Evolutionary conservation across 306 rosid genomes (phyloP), one percentile per base, ranked within the genome.

Genomic region (Gillenia trifoliata): DNA sequence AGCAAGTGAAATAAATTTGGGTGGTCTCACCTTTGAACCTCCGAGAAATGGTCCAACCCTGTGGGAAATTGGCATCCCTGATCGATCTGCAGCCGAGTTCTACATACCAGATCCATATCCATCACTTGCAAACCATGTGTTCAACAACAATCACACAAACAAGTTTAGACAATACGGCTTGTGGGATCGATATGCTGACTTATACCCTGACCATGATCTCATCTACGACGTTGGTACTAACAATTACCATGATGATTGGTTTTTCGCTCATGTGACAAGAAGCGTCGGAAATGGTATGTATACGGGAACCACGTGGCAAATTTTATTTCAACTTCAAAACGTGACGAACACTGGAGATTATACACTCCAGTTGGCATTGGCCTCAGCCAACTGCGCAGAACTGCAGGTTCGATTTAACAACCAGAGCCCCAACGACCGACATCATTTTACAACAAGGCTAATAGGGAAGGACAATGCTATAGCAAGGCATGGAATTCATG

Each of bases 51-150:
- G 96, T 4, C 85, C 92, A 0, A 91, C 93, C 15, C 68, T 91
- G 0, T 93, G 94, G 98, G 97, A 88, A 77, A 93, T 93, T 11
- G 97, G 98, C 52, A n/a, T 87, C 67, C 97, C 98, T 3, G 98
- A 93, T 73, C 94, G 96, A 13, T 55, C 86, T 12, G 94, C 98
- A 0, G 79, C 79, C 1, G 96, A 93, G 76, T 89, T 88, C 50
- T 76, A 17, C 33, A 34, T 93, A 31, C 97, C 97, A 19, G 82
- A 84, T 17, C 85, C 97, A 1, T 9, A 77, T 22, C 86, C 96
- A 2, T 70, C 66, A 1, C 83, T 85, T 40, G 9, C 33, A 43
- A 91, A 93, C 76, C 64, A 8, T 2, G 49, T 93, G 23, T 86
- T 62, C 71, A 17, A 36, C 40, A 36, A 1, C 17, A 26, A 43